phyloP scores from a whole-genome alignment of 164 flowering plant genomes.

The Vitis labrusca region DNA sequence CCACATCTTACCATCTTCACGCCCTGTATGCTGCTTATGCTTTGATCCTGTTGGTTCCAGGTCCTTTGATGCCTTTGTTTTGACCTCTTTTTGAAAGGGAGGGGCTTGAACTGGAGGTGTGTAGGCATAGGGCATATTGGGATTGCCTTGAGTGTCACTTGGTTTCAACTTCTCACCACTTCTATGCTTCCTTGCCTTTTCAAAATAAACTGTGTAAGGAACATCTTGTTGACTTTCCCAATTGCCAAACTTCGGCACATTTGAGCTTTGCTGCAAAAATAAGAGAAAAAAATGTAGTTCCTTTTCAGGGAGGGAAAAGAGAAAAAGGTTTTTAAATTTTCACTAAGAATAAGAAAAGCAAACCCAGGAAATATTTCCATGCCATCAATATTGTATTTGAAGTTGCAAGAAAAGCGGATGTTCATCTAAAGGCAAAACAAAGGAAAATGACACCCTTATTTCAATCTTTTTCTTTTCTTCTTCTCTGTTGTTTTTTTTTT shows the following conservation, averaged over 20 bases:
- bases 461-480: no score
- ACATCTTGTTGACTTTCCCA: slow-evolving; percentile 19
- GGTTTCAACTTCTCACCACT: slow-evolving; percentile 7
- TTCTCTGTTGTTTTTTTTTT: no score
- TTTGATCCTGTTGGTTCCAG: not conserved
- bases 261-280: slow-evolving; percentile 10
- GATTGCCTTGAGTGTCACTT: slow-evolving; percentile 5
- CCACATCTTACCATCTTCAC: slow-evolving; percentile 11
- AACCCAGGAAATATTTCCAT: no score
- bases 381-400: no score
- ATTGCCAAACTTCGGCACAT: slow-evolving; percentile 15
- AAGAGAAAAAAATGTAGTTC: no score
- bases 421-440: no score
- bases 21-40: not conserved
- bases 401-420: no score
- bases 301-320: not conserved
- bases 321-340: not conserved
- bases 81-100: not conserved
- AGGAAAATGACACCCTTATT: no score
- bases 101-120: not conserved
- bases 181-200: slow-evolving; percentile 12
- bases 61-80: not conserved
- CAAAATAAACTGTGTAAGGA: slow-evolving; percentile 15
- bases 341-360: no score
- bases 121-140: not conserved